phyloP scores from a whole-genome alignment of 2,329 filamentous ascomycete species.

The Stachybotrys chlorohalonatus region DNA sequence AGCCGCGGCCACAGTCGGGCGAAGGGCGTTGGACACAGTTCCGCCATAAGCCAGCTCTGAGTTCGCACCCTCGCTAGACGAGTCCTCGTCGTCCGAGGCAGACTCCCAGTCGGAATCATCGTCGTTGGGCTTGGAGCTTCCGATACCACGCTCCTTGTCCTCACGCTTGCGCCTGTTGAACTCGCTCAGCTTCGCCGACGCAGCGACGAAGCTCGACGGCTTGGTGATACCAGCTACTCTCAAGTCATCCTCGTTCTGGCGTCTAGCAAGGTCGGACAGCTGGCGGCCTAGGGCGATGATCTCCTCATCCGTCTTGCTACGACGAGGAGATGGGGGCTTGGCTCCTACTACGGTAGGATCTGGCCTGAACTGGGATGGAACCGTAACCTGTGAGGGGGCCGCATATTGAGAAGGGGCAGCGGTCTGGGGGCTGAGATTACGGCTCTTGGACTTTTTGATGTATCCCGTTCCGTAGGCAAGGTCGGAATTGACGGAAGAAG shows the following conservation, averaged over 20 bases:
- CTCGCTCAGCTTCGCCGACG: slow-evolving; percentile 30
- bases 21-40: slow-evolving; percentile 12
- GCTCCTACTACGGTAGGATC: background rate
- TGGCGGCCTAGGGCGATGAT: slow-evolving; percentile 46
- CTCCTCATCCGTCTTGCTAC: slow-evolving; percentile 44
- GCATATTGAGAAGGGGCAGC: background rate
- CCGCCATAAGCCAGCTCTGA: slow-evolving; percentile 30
- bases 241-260: slow-evolving; percentile 41
- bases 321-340: slow-evolving; percentile 6
- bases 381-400: background rate
- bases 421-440: slow-evolving; percentile 15
- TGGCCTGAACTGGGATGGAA: slow-evolving; percentile 6
- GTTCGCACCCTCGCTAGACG: slow-evolving; percentile 25
- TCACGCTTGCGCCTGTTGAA: slow-evolving; percentile 26
- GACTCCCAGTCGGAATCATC: slow-evolving; percentile 50
- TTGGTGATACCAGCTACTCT: slow-evolving; percentile 25
- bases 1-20: slow-evolving; percentile 12
- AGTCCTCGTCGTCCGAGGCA: slow-evolving; percentile 39
- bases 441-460: slow-evolving; percentile 29
- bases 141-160: slow-evolving; percentile 25
- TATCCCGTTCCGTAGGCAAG: slow-evolving; percentile 58
- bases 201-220: slow-evolving; percentile 20
- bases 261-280: slow-evolving; percentile 42
- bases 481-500: slow-evolving; percentile 59
- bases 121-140: slow-evolving; percentile 29